phyloP scores from a whole-genome alignment of 2,329 filamentous ascomycete genomes.

The Aspergillus awamori region DNA sequence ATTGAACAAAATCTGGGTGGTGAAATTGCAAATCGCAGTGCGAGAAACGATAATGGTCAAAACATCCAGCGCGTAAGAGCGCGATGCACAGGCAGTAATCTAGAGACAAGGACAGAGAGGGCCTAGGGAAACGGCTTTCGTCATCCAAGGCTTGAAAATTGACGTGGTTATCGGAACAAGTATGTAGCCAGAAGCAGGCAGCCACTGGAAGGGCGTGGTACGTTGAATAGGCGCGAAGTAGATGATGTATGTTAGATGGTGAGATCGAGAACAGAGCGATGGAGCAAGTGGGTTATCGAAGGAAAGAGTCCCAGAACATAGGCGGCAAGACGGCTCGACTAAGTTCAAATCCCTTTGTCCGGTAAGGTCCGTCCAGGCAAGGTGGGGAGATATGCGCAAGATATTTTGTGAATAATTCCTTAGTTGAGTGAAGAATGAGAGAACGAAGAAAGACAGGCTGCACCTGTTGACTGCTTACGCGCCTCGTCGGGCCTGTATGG shows the following conservation, averaged over 20 bases:
- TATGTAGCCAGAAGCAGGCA: background rate
- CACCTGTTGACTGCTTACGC: slow-evolving; percentile 22
- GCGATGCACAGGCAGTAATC: background rate
- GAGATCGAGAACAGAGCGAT: background rate
- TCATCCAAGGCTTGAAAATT: background rate
- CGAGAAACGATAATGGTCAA: background rate
- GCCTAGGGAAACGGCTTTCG: background rate
- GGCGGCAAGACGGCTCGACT: slow-evolving; percentile 21
- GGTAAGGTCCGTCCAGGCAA: slow-evolving; percentile 22
- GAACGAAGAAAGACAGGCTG: slow-evolving; percentile 19
- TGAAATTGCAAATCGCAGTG: background rate
- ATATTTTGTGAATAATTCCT: slow-evolving; percentile 24
- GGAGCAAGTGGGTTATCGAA: slow-evolving; percentile 9
- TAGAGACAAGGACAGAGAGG: background rate
- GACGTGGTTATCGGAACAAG: background rate
- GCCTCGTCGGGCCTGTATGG: slow-evolving; percentile 22
- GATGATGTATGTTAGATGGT: background rate
- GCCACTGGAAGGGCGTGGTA: background rate
- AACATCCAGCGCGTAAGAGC: background rate
- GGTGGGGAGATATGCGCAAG: slow-evolving; percentile 22
- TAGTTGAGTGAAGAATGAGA: slow-evolving; percentile 24
- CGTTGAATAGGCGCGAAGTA: background rate
- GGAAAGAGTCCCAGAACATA: slow-evolving; percentile 8
- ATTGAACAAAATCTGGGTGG: background rate
- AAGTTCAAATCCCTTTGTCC: slow-evolving; percentile 21